phyloP scores from a whole-genome alignment of 169 alveolate species.

The Plasmodium vinckei region DNA sequence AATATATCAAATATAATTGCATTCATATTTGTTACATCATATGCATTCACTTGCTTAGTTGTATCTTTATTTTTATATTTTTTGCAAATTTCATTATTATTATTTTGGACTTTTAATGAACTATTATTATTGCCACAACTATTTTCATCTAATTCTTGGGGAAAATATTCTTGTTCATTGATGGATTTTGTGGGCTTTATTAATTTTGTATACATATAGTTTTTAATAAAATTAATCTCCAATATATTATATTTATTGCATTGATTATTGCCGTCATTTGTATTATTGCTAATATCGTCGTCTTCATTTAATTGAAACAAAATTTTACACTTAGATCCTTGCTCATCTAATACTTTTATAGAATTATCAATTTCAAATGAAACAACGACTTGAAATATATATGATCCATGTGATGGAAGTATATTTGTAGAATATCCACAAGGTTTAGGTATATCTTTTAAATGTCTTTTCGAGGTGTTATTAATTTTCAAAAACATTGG shows the following conservation, averaged over 20 bases:
- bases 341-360: constrained; percentile 76
- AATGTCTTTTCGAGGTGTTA: constrained; percentile 53
- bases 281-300: not conserved
- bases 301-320: constrained; percentile 68
- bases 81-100: constrained; percentile 5
- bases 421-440: constrained; percentile 60
- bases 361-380: constrained; percentile 77
- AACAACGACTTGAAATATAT: constrained; percentile 70
- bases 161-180: not conserved
- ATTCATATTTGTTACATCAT: constrained; percentile 74
- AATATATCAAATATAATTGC: constrained; percentile 68
- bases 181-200: not conserved
- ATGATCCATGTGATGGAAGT: constrained; percentile 70
- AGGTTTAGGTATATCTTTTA: constrained; percentile 39
- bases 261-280: not conserved
- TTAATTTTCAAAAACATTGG: constrained; percentile 76
- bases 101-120: not conserved
- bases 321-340: constrained; percentile 70
- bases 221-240: constrained; percentile 64
- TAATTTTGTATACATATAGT: constrained; percentile 69
- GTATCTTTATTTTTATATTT: not conserved
- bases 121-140: not conserved
- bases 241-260: constrained; percentile 41
- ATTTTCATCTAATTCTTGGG: constrained; percentile 17
- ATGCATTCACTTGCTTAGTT: constrained; percentile 55